Evolutionary conservation across 106 monocot genomes (phyloP), one percentile per base, ranked within the genome.

Genomic region (Apostasia shenzhenica): DNA sequence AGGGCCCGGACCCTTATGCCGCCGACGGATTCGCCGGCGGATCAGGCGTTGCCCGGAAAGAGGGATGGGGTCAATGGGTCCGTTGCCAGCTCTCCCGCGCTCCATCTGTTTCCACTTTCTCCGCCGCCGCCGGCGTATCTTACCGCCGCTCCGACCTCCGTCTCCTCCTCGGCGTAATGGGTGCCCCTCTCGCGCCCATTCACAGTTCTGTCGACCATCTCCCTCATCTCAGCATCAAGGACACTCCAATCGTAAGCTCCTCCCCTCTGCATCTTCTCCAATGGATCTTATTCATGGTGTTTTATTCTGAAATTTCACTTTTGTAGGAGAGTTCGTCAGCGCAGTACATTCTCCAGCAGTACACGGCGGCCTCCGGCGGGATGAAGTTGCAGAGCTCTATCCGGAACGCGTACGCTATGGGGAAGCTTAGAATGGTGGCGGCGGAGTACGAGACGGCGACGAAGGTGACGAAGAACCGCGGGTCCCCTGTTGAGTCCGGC

Each of bases 341-440:
- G 6, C 90, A 94, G 63, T 94, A 94, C 76, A 94, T 94, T 63
- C 79, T 94, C 50, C 94, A 94, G 80, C 94, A 94, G 73, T 94
- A 91, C 83, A 91, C 81, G 40, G 91, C 94, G 39, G 88, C 94
- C 7, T 85, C 90, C 47, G 91, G 94, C 41, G 94, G 94, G 11
- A 73, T 83, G 42, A 91, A 85, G 67, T 76, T 85, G 57, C 91
- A 81, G 75, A 81, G 81, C 67, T 85, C 91, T 44, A 84, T 91
- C 61, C 63, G 85, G 46, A 94, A 83, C 63, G 73, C 88, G 7
- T 94, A 94, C 55, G 85, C 81, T 8, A 83, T 94, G 91, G 94
- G 94, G 43, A 91, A 87, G 70, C 81, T 94, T 43, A 80, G 61
- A 73, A 94, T 94, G 94, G 69, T 82, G 43, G 91, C 94, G 14